Evolutionary conservation across 352 stramenopile genomes (phyloP).

Genomic region (Thalassiosira mediterranea): DNA sequence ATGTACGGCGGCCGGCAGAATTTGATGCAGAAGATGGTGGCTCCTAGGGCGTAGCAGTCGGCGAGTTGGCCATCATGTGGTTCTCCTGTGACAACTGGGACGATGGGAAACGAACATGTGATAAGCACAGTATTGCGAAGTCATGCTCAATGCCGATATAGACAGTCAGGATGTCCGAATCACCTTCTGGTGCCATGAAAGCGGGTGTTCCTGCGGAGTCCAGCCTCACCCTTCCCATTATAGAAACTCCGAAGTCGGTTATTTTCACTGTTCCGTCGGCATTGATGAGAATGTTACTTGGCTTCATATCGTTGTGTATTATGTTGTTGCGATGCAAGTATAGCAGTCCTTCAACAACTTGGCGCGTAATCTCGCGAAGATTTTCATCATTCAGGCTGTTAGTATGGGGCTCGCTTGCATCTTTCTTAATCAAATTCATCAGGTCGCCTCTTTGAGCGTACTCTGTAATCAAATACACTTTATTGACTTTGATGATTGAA

Average conservation of each 20-base stretch:
- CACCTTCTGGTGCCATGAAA: no score
- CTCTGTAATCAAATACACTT: constrained; percentile 27
- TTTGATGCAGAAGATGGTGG: constrained; percentile 31
- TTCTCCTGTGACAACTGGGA: constrained; percentile 24
- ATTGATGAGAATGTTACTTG: constrained; percentile 91
- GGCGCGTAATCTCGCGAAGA: constrained; percentile 27
- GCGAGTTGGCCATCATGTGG: constrained; percentile 28
- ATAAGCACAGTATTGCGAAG: no score
- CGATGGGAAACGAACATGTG: no score
- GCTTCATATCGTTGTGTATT: constrained; percentile 92
- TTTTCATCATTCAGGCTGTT: neutral
- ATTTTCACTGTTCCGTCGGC: constrained; percentile 92
- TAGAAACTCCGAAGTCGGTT: constrained; percentile 92
- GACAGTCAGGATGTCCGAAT: no score
- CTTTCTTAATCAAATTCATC: constrained; percentile 5
- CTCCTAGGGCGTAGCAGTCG: constrained; percentile 32
- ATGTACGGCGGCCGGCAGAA: constrained; percentile 31
- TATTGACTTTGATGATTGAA: constrained; percentile 33
- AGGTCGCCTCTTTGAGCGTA: neutral
- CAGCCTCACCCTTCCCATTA: constrained; percentile 52
- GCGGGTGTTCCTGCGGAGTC: neutral
- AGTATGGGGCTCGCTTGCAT: neutral
- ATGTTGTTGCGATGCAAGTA: constrained; percentile 91
- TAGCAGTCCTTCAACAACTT: constrained; percentile 88
- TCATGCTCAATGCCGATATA: no score